Percentiles rank a stretch among this genome's conserved stretches.
These are phyloP conservation scores for Sporobolomyces pararoseus DNA, from an alignment of 768 basidiomycete genomes.

Conservation along the genomic window DNA sequence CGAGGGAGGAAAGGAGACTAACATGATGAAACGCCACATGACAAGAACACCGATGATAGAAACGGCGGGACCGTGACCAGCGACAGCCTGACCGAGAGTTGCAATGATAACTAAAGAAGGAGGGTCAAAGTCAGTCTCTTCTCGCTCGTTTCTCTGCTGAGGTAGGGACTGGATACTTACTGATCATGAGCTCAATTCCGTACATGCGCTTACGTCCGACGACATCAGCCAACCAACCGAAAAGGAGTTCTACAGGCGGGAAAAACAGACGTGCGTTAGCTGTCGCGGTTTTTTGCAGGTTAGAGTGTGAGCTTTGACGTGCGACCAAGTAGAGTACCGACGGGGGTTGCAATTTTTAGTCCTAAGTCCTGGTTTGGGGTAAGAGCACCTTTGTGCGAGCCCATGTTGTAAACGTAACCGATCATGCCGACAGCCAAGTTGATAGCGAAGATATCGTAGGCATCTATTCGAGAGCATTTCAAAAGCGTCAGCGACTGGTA, in stretches of 20 bases:
- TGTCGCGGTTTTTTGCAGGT: too few relatives aligned
- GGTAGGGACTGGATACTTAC: slow-evolving; percentile 7
- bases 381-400: slow-evolving; percentile 51
- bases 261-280: too few relatives aligned
- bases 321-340: slow-evolving; percentile 41
- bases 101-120: slow-evolving; percentile 61
- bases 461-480: too few relatives aligned
- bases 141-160: too few relatives aligned
- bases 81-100: slow-evolving; percentile 58
- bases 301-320: too few relatives aligned
- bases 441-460: slow-evolving; percentile 83
- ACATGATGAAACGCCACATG: slow-evolving; percentile 50
- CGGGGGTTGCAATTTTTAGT: slow-evolving; percentile 43
- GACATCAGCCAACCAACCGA: slow-evolving; percentile 41
- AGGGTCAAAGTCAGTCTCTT: background rate
- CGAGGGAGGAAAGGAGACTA: slow-evolving; percentile 3
- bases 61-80: slow-evolving; percentile 58
- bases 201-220: slow-evolving; percentile 49
- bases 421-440: slow-evolving; percentile 79
- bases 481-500: too few relatives aligned
- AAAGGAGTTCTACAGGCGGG: slow-evolving; percentile 37
- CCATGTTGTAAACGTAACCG: slow-evolving; percentile 67
- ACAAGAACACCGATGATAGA: slow-evolving; percentile 66
- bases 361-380: slow-evolving; percentile 66
- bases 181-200: slow-evolving; percentile 76